Conservation (phyloP, 2,329 filamentous ascomycete species). For the Penicillium sp. region DNA sequence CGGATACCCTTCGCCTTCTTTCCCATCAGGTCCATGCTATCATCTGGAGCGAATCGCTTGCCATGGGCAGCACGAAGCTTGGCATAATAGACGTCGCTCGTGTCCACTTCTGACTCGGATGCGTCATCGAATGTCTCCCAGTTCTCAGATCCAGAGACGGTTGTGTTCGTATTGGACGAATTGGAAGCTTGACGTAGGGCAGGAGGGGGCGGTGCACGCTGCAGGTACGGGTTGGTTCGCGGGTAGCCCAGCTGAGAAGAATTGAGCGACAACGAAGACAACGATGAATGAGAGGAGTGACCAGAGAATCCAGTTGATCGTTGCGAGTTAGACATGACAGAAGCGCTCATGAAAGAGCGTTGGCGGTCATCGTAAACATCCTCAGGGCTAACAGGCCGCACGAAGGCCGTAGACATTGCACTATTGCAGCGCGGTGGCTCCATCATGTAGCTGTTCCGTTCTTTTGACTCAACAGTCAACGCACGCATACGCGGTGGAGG, state of each 20-base stretch:
- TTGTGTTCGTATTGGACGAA: slow-evolving; percentile 63
- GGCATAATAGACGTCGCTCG: slow-evolving; percentile 74
- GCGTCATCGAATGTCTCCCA: slow-evolving; percentile 95
- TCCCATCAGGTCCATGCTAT: slow-evolving; percentile 33
- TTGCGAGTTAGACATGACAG: slow-evolving; percentile 39
- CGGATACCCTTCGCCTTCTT: slow-evolving; percentile 49
- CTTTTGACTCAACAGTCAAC: slow-evolving; percentile 58
- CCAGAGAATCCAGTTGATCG: slow-evolving; percentile 37
- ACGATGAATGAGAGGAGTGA: slow-evolving; percentile 45
- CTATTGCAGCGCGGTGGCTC: slow-evolving; percentile 53
- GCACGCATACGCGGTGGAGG: slow-evolving; percentile 94
- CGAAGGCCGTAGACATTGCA: slow-evolving; percentile 48
- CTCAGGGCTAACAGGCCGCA: slow-evolving; percentile 65
- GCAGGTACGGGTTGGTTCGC: slow-evolving; percentile 36
- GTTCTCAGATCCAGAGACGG: slow-evolving; percentile 82
- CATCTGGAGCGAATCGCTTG: slow-evolving; percentile 57
- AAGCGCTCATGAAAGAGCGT: slow-evolving; percentile 47
- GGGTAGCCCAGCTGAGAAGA: slow-evolving; percentile 34
- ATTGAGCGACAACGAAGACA: slow-evolving; percentile 38
- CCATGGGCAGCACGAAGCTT: slow-evolving; percentile 67
- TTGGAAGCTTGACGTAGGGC: slow-evolving; percentile 66
- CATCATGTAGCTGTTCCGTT: slow-evolving; percentile 33
- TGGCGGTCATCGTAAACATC: slow-evolving; percentile 77
- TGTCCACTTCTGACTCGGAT: slow-evolving; percentile 71
- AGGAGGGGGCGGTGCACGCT: slow-evolving; percentile 38